Percentiles rank a stretch among this genome's conserved stretches.
Evolutionary conservation across 2,329 filamentous ascomycete genomes (phyloP).

Genomic region (Ophioceras dolichostomum): DNA sequence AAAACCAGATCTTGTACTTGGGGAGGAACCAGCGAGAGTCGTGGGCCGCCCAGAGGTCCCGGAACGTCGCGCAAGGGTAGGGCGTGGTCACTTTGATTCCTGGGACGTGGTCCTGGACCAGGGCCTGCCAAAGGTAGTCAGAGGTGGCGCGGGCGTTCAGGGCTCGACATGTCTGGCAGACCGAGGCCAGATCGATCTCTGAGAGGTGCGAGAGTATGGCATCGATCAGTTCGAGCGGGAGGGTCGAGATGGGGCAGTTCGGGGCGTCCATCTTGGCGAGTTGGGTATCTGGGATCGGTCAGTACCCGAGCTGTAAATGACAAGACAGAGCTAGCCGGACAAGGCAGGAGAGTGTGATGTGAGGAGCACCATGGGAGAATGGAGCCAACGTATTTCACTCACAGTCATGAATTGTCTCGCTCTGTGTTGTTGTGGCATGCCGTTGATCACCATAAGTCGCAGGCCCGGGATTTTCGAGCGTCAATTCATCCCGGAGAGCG

Average conservation of each 20-base stretch:
- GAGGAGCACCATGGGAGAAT: too few species aligned
- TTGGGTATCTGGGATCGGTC: background rate
- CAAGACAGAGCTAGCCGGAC: background rate
- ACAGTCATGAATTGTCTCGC: too few species aligned
- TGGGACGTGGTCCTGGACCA: conserved; percentile 59
- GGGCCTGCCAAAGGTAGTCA: conserved; percentile 60
- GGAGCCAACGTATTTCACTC: too few species aligned
- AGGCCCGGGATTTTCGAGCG: too few species aligned
- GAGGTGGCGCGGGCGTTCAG: conserved; percentile 47
- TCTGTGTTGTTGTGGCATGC: too few species aligned
- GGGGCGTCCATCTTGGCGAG: too few species aligned
- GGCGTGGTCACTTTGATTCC: conserved; percentile 37
- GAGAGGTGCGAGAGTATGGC: conserved; percentile 56
- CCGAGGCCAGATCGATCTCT: conserved; percentile 47
- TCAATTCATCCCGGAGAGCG: too few species aligned
- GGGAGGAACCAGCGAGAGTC: conserved; percentile 78
- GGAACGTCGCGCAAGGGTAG: conserved; percentile 50
- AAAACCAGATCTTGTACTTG: conserved; percentile 74
- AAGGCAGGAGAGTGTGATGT: too few species aligned
- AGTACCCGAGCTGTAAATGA: background rate
- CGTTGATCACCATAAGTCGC: too few species aligned
- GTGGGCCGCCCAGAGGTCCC: conserved; percentile 60
- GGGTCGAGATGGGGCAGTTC: conserved; percentile 10
- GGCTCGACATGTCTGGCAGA: conserved; percentile 48
- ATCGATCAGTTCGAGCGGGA: conserved; percentile 67